A percentile compares a stretch with the other conserved stretches of the same genome.
Conservation (phyloP, 306 rosid species). For the Prunus kanzakura region DNA sequence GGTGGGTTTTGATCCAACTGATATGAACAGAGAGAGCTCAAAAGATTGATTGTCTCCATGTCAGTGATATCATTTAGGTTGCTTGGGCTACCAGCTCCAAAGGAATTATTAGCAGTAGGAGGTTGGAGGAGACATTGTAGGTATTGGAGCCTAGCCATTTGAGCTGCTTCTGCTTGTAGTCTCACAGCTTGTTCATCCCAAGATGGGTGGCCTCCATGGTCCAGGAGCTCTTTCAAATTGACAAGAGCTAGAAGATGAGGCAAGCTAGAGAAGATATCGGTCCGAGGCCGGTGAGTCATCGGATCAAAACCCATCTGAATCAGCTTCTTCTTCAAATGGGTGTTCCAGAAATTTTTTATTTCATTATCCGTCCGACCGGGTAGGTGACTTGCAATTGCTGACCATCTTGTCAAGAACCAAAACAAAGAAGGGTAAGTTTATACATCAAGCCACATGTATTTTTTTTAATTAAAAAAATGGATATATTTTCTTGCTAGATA, state of each 20-base stretch:
- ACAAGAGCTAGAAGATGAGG: conserved; percentile 67
- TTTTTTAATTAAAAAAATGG: neutral
- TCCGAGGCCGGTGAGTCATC: conserved; percentile 61
- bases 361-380: conserved; percentile 68
- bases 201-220: conserved; percentile 27
- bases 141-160: conserved; percentile 52
- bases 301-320: conserved; percentile 69
- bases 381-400: conserved; percentile 62
- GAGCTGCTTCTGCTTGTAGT: conserved; percentile 56
- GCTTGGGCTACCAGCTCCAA: conserved; percentile 15
- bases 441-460: neutral
- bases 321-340: conserved; percentile 59
- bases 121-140: conserved; percentile 51
- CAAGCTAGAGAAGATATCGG: conserved; percentile 59
- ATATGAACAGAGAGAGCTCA: conserved; percentile 26
- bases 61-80: conserved; percentile 18
- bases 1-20: conserved; percentile 29
- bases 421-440: neutral
- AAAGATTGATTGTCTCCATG: conserved; percentile 34
- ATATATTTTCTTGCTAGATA: neutral
- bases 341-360: conserved; percentile 64
- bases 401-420: conserved; percentile 41
- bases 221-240: conserved; percentile 53
- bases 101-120: conserved; percentile 12
- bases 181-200: conserved; percentile 52